Percentiles rank a stretch among this genome's conserved stretches.
Evolutionary conservation across 805 yeast genomes (phyloP).

Genomic region (Cyberlindnera americana): DNA sequence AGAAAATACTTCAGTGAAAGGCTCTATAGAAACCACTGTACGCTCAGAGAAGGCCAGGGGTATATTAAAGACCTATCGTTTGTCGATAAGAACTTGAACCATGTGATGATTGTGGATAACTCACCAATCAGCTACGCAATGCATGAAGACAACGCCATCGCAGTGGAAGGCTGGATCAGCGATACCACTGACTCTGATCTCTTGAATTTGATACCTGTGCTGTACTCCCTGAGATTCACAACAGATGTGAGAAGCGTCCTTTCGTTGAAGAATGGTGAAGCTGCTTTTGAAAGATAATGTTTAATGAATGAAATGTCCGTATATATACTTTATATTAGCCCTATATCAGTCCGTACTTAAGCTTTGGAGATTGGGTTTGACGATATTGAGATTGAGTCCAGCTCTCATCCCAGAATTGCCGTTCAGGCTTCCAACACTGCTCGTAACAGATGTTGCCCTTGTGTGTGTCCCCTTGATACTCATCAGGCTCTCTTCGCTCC

Average conservation of each 20-base stretch:
- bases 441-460: conserved; percentile 2
- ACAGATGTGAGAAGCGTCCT: conserved; percentile 81
- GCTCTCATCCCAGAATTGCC: conserved; percentile 15
- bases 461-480: conserved; percentile 8
- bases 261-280: conserved; percentile 71
- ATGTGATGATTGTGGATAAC: conserved; percentile 80
- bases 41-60: conserved; percentile 72
- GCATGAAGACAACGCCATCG: conserved; percentile 84
- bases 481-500: conserved; percentile 12
- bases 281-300: conserved; percentile 42
- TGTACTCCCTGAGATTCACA: conserved; percentile 70
- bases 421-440: conserved; percentile 1
- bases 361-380: conserved; percentile 41
- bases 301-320: conserved; percentile 4
- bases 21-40: conserved; percentile 77
- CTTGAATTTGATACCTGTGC: conserved; percentile 74
- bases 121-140: conserved; percentile 85
- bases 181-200: conserved; percentile 90
- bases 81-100: conserved; percentile 52
- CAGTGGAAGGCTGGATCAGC: conserved; percentile 96
- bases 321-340: neutral
- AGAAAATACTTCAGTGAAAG: conserved; percentile 51
- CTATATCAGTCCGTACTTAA: conserved; percentile 29
- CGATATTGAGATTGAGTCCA: conserved; percentile 56
- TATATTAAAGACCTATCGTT: conserved; percentile 72